Percentiles rank a stretch among this genome's conserved stretches.
Conservation (phyloP, 2,329 filamentous ascomycete genomes). For the Grosmannia clavigera region DNA sequence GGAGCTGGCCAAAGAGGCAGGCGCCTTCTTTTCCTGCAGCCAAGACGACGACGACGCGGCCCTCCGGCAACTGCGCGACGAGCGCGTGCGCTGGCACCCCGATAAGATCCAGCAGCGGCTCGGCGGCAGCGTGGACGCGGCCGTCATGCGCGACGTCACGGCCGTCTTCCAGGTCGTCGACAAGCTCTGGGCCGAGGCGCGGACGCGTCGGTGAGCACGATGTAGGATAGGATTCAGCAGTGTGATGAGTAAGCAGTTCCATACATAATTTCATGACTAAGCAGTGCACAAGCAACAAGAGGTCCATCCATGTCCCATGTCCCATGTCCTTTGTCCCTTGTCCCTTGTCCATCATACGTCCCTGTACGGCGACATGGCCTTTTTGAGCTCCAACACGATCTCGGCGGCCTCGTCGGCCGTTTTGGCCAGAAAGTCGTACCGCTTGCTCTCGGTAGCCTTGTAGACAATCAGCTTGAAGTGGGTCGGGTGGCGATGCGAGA, state of each 20-base stretch:
- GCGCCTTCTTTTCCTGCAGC: constrained; percentile 49
- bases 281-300: too few species aligned
- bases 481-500: constrained; percentile 65
- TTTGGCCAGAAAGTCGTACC: constrained; percentile 76
- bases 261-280: too few species aligned
- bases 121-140: constrained; percentile 54
- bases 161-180: constrained; percentile 88
- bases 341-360: constrained; percentile 22
- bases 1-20: constrained; percentile 39
- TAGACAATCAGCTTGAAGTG: constrained; percentile 64
- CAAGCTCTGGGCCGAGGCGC: constrained; percentile 57
- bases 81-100: constrained; percentile 90
- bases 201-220: constrained; percentile 14
- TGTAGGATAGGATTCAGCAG: background rate
- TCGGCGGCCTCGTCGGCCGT: constrained; percentile 61
- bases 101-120: constrained; percentile 93
- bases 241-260: background rate
- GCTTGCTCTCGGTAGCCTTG: constrained; percentile 62
- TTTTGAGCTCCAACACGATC: constrained; percentile 68
- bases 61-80: constrained; percentile 53
- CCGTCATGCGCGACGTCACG: constrained; percentile 67
- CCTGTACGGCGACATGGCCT: constrained; percentile 56
- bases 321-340: too few species aligned
- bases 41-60: constrained; percentile 17
- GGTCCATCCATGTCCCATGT: too few species aligned